Evolutionary conservation across 371 early-diverging fungal genomes (phyloP).

Genomic region (Mortierella sp.): DNA sequence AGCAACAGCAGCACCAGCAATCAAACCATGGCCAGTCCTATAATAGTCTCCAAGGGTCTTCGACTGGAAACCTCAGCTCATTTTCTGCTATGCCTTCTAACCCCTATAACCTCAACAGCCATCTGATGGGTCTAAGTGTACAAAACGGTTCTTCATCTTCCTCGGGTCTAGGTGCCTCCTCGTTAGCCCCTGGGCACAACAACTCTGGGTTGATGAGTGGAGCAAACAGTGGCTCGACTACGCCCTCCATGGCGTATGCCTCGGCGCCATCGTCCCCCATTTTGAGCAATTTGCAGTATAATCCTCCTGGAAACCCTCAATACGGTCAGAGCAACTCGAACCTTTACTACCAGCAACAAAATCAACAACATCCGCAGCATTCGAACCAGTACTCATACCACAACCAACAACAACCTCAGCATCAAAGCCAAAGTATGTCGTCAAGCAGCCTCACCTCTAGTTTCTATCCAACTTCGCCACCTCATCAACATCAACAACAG

Average conservation of each 20-base stretch:
- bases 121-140: slow-evolving; percentile 44
- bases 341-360: slow-evolving; percentile 33
- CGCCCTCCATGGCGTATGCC: slow-evolving; percentile 34
- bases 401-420: slow-evolving; percentile 23
- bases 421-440: background rate
- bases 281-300: slow-evolving; percentile 33
- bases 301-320: slow-evolving; percentile 22
- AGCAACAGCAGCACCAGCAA: slow-evolving; percentile 20
- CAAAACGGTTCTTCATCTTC: slow-evolving; percentile 19
- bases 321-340: slow-evolving; percentile 25
- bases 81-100: slow-evolving; percentile 39
- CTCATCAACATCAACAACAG: slow-evolving; percentile 39
- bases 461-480: slow-evolving; percentile 45
- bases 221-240: slow-evolving; percentile 44
- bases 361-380: slow-evolving; percentile 16
- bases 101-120: slow-evolving; percentile 39
- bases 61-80: slow-evolving; percentile 18
- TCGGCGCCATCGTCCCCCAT: slow-evolving; percentile 44
- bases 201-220: slow-evolving; percentile 25
- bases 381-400: slow-evolving; percentile 16
- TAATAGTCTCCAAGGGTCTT: slow-evolving; percentile 26
- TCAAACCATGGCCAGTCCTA: slow-evolving; percentile 23
- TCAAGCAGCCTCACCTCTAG: slow-evolving; percentile 33
- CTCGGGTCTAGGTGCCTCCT: slow-evolving; percentile 22
- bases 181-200: slow-evolving; percentile 13